Evolutionary conservation across 805 yeast genomes (phyloP).

Genomic region (Torulaspora indica): DNA sequence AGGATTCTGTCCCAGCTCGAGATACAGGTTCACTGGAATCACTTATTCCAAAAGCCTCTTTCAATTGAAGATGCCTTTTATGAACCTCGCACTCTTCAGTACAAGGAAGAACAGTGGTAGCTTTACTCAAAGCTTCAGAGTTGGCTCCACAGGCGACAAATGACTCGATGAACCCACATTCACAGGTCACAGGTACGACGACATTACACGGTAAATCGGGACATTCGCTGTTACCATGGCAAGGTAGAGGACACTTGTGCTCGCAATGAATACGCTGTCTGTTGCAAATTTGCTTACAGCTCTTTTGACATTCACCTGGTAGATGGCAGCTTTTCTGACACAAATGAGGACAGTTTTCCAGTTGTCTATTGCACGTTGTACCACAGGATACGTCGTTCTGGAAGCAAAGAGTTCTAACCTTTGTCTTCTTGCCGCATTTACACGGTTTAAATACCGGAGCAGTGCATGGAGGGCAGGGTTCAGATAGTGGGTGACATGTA

Average conservation of each 20-base stretch:
- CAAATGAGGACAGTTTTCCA: slow-evolving; percentile 47
- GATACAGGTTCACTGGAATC: slow-evolving; percentile 1
- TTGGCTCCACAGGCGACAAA: slow-evolving; percentile 56
- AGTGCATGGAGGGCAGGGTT: slow-evolving; percentile 74
- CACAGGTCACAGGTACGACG: slow-evolving; percentile 49
- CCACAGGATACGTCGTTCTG: slow-evolving; percentile 68
- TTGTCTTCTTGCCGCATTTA: slow-evolving; percentile 51
- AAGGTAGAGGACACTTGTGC: slow-evolving; percentile 57
- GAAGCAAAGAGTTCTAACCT: slow-evolving; percentile 62
- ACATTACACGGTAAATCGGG: slow-evolving; percentile 53
- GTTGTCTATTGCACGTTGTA: slow-evolving; percentile 49
- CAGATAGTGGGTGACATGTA: slow-evolving; percentile 64
- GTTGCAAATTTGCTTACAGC: slow-evolving; percentile 60
- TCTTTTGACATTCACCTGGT: slow-evolving; percentile 52
- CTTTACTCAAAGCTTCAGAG: slow-evolving; percentile 29
- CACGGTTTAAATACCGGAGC: slow-evolving; percentile 52
- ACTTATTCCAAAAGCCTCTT: slow-evolving; percentile 52
- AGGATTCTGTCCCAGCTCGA: slow-evolving; percentile 4
- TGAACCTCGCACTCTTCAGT: slow-evolving; percentile 62
- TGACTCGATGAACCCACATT: slow-evolving; percentile 54
- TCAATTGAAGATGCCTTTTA: slow-evolving; percentile 56
- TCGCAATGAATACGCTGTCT: slow-evolving; percentile 53
- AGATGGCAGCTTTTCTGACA: slow-evolving; percentile 55
- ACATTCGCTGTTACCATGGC: slow-evolving; percentile 60
- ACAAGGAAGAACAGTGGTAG: slow-evolving; percentile 49